A percentile compares a stretch with the other conserved stretches of the same genome.
These are phyloP conservation scores for Nemania sp. DNA, from an alignment of 2,329 filamentous ascomycete species.

Conservation along the genomic window DNA sequence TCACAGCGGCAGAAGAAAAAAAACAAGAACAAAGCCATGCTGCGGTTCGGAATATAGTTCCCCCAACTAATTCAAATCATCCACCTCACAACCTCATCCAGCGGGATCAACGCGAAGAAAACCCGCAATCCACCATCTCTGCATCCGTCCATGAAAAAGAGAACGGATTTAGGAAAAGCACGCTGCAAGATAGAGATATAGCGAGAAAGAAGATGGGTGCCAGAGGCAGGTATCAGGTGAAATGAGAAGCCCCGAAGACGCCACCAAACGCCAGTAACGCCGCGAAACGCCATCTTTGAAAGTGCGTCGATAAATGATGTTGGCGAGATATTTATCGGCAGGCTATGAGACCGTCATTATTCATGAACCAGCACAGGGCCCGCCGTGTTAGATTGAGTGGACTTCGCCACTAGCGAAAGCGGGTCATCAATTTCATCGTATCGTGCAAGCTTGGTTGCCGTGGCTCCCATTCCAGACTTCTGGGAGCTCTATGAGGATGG, in stretches of 20 bases:
- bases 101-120: conserved; percentile 6
- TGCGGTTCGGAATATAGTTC: conserved; percentile 6
- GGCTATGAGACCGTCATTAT: conserved; percentile 13
- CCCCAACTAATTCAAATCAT: conserved; percentile 3
- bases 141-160: not conserved
- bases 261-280: conserved; percentile 46
- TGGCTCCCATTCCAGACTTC: not conserved
- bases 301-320: conserved; percentile 15
- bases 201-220: conserved; percentile 20
- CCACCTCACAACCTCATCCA: conserved; percentile 1
- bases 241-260: conserved; percentile 31
- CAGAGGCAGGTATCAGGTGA: conserved; percentile 45
- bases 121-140: conserved; percentile 6
- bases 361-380: conserved; percentile 28
- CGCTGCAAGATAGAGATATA: not conserved
- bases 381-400: conserved; percentile 12
- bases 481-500: not conserved
- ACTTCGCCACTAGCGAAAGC: conserved; percentile 15
- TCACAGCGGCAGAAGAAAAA: conserved; percentile 6
- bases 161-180: not conserved
- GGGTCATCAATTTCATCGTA: conserved; percentile 12
- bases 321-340: conserved; percentile 20
- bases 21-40: not conserved
- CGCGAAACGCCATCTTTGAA: conserved; percentile 43
- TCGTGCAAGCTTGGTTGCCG: conserved; percentile 9